Percentiles rank a stretch among this genome's conserved stretches.
phyloP scores from a whole-genome alignment of 2,329 filamentous ascomycete species.

The Verticillium dahliae region DNA sequence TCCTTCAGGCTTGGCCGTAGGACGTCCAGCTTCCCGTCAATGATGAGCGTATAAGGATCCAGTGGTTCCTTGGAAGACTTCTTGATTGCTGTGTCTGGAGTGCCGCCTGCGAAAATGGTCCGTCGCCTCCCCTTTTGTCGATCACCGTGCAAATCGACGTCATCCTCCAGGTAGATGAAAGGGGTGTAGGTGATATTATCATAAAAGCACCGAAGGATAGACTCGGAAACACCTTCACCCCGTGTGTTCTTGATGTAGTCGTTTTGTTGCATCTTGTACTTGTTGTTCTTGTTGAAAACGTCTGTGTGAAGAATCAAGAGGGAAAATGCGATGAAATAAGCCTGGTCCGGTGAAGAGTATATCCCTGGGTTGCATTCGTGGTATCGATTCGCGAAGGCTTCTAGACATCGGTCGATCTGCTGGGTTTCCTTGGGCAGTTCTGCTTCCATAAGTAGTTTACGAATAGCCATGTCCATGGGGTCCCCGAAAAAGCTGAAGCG shows the following conservation, averaged over 20 bases:
- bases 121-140: conserved; percentile 69
- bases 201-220: conserved; percentile 93
- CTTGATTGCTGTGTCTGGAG: conserved; percentile 52
- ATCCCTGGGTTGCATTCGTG: conserved; percentile 98
- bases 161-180: conserved; percentile 95
- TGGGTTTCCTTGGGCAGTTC: conserved; percentile 96
- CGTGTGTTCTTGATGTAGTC: conserved; percentile 95
- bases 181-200: conserved; percentile 98
- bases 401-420: conserved; percentile 90
- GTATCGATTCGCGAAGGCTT: conserved; percentile 93
- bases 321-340: conserved; percentile 98
- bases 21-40: conserved; percentile 80
- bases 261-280: conserved; percentile 94
- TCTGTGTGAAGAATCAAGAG: conserved; percentile 95
- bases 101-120: conserved; percentile 59
- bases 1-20: conserved; percentile 83
- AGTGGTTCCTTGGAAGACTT: conserved; percentile 74
- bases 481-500: conserved; percentile 94
- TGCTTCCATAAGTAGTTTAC: conserved; percentile 93
- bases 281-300: conserved; percentile 99
- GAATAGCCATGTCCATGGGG: conserved; percentile 94
- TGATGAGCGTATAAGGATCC: conserved; percentile 89
- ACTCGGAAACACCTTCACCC: conserved; percentile 86
- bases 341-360: conserved; percentile 82
- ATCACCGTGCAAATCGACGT: conserved; percentile 72